phyloP scores from a whole-genome alignment of 805 yeast genomes.

The Metschnikowia kofuensis region DNA sequence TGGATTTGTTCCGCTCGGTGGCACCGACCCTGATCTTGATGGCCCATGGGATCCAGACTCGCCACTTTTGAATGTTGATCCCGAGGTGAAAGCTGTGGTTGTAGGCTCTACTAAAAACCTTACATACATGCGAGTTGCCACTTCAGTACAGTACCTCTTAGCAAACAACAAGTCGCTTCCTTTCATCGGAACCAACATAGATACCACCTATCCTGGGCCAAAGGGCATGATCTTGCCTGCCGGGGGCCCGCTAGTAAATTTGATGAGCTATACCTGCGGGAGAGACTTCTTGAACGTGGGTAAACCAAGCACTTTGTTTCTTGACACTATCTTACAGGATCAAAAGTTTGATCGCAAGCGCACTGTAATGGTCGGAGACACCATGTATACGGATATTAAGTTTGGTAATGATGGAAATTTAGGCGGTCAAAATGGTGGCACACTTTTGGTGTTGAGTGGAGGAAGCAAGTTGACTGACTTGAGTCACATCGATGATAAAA shows the following conservation, averaged over 20 bases:
- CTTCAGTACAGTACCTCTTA: constrained; percentile 37
- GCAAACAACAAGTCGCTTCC: constrained; percentile 30
- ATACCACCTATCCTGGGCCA: constrained; percentile 39
- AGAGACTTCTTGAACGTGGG: constrained; percentile 36
- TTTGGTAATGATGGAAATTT: constrained; percentile 40
- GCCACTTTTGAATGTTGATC: constrained; percentile 30
- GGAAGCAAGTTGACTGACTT: constrained; percentile 31
- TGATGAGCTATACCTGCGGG: constrained; percentile 34
- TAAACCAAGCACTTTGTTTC: constrained; percentile 33
- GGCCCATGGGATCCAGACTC: constrained; percentile 24
- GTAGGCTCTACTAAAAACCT: constrained; percentile 39
- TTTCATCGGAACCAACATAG: constrained; percentile 41
- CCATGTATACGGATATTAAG: constrained; percentile 41
- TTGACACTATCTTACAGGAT: constrained; percentile 28
- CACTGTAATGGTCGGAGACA: constrained; percentile 42
- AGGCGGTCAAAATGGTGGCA: constrained; percentile 28
- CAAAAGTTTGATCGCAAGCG: constrained; percentile 25
- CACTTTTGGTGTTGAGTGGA: constrained; percentile 36
- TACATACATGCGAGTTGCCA: constrained; percentile 36
- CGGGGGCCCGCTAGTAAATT: constrained; percentile 40
- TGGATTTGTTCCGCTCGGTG: constrained; percentile 37
- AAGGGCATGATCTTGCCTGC: constrained; percentile 38
- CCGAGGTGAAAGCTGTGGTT: constrained; percentile 38
- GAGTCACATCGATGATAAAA: constrained; percentile 14
- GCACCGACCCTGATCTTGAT: constrained; percentile 28